These are phyloP conservation scores for Labyrinthula sp. DNA, from an alignment of 352 stramenopile genomes.

Conservation along the genomic window DNA sequence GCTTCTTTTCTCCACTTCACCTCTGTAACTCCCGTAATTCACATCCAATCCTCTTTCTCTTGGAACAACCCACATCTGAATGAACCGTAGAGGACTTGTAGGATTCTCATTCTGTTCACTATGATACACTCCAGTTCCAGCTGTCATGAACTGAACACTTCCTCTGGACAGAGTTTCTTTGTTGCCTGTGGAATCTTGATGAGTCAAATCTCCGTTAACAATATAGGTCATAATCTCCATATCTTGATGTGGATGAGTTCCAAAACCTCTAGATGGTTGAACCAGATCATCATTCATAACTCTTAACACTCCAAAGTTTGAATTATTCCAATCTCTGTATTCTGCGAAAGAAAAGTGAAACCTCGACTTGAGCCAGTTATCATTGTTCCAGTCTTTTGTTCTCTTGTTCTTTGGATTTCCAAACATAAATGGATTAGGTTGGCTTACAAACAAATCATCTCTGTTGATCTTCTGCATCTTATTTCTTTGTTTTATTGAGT, in stretches of 20 bases:
- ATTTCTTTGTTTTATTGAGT: too few relatives aligned
- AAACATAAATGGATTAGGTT: slow-evolving; percentile 27
- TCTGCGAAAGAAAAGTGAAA: slow-evolving; percentile 57
- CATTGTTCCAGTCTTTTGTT: slow-evolving; percentile 15
- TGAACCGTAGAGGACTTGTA: slow-evolving; percentile 42
- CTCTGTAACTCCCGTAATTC: slow-evolving; percentile 7
- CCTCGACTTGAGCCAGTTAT: slow-evolving; percentile 44
- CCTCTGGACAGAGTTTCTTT: slow-evolving; percentile 42
- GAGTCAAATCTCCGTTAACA: slow-evolving; percentile 44
- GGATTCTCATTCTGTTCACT: slow-evolving; percentile 41
- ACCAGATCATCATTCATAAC: slow-evolving; percentile 61
- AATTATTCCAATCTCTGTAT: slow-evolving; percentile 41
- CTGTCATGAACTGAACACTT: slow-evolving; percentile 47
- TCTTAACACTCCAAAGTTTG: slow-evolving; percentile 43
- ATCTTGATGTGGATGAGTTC: slow-evolving; percentile 36
- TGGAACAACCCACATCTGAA: slow-evolving; percentile 39
- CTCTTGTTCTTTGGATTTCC: slow-evolving; percentile 9
- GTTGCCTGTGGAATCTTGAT: slow-evolving; percentile 47
- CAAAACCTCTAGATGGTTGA: slow-evolving; percentile 45
- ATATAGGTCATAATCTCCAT: slow-evolving; percentile 53
- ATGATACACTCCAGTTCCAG: slow-evolving; percentile 40
- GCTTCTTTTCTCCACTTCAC: background rate
- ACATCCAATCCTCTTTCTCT: slow-evolving; percentile 7
- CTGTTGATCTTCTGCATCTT: slow-evolving; percentile 15
- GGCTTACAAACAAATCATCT: slow-evolving; percentile 21